These are phyloP conservation scores for Sonneratia caseolaris DNA, from an alignment of 345 rosid species.

Conservation along the genomic window DNA sequence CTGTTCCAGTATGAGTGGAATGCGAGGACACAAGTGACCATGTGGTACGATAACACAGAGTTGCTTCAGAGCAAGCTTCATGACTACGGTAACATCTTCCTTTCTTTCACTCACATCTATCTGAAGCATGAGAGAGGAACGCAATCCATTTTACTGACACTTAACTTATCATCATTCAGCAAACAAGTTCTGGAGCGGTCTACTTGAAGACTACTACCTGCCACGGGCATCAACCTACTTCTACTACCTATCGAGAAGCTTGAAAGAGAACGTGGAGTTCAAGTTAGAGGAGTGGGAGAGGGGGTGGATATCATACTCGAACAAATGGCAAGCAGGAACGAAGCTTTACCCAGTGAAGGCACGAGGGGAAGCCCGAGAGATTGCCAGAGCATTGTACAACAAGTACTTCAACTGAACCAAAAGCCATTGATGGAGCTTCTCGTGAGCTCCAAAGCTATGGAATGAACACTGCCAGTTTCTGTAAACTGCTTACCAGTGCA, in stretches of 20 bases:
- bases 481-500: background rate
- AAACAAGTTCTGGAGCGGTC: conserved; percentile 89
- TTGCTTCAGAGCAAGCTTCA: conserved; percentile 77
- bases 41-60: conserved; percentile 79
- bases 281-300: conserved; percentile 58
- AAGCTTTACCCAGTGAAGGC: conserved; percentile 48
- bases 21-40: conserved; percentile 88
- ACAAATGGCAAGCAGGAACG: conserved; percentile 53
- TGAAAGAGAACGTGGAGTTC: conserved; percentile 36
- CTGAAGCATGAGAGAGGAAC: background rate
- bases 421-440: background rate
- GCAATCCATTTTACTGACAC: background rate
- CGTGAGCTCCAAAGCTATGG: background rate
- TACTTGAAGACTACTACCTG: conserved; percentile 59
- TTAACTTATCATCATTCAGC: conserved; percentile 23
- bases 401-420: conserved; percentile 36
- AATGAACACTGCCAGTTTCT: background rate
- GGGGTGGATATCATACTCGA: conserved; percentile 65
- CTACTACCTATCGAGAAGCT: conserved; percentile 35
- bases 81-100: conserved; percentile 56
- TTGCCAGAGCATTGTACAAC: conserved; percentile 41
- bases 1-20: conserved; percentile 72
- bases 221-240: conserved; percentile 60
- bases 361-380: conserved; percentile 50
- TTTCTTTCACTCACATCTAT: background rate